Percentiles rank a stretch among this genome's conserved stretches.
phyloP scores from a whole-genome alignment of 352 stramenopile species.

The Peronospora tabacina region DNA sequence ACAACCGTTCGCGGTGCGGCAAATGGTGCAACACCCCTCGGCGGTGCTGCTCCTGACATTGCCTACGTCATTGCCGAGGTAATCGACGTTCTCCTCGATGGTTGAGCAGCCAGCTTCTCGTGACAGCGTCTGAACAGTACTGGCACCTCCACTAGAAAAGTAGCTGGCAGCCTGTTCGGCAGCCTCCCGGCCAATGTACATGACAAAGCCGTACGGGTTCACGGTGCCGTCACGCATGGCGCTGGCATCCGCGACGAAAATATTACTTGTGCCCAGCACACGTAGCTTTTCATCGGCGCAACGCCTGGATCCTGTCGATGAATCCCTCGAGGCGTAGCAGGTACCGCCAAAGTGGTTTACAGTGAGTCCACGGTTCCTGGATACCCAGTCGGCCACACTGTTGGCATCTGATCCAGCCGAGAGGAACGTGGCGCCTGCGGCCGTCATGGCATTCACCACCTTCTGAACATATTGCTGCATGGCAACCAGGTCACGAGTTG shows the following conservation, averaged over 20 bases:
- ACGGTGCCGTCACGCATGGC: conserved; percentile 55
- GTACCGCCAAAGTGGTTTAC: conserved; percentile 63
- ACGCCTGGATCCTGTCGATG: conserved; percentile 30
- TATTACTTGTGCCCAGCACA: conserved; percentile 56
- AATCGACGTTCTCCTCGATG: conserved; percentile 35
- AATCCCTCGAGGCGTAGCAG: conserved; percentile 59
- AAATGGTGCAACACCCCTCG: conserved; percentile 29
- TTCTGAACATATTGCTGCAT: conserved; percentile 41
- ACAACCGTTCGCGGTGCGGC: conserved; percentile 20
- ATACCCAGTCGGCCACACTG: conserved; percentile 39
- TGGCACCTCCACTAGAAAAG: conserved; percentile 17
- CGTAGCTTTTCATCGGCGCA: conserved; percentile 55
- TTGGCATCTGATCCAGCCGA: conserved; percentile 22
- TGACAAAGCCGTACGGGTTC: conserved; percentile 69
- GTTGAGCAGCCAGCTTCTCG: conserved; percentile 14
- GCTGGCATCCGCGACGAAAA: conserved; percentile 55
- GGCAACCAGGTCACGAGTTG: conserved; percentile 42
- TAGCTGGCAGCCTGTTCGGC: conserved; percentile 34
- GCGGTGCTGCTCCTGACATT: conserved; percentile 9
- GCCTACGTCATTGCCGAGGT: conserved; percentile 23
- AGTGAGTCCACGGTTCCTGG: conserved; percentile 15
- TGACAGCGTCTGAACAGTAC: conserved; percentile 7
- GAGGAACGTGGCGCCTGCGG: conserved; percentile 45
- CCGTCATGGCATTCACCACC: conserved; percentile 35
- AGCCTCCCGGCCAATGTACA: conserved; percentile 58